phyloP scores from a whole-genome alignment of 2,329 filamentous ascomycete genomes.

The Reticulascus tulasneorum region DNA sequence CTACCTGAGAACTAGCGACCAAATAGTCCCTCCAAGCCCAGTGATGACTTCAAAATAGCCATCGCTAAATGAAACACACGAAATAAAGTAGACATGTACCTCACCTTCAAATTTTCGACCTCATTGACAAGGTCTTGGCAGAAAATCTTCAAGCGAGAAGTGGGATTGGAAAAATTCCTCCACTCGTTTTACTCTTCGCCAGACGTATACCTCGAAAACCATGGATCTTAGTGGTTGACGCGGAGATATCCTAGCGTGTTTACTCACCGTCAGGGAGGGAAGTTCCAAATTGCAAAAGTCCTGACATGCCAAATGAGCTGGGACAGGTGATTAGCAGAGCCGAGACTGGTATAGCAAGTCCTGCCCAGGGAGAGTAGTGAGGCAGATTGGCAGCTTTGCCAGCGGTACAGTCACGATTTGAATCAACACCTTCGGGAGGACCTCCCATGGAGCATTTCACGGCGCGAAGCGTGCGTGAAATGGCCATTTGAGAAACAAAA shows the following conservation, averaged over 20 bases:
- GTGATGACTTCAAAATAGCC: too few relatives aligned
- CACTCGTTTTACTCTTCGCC: constrained; percentile 70
- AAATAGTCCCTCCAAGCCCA: too few relatives aligned
- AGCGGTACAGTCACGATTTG: too few relatives aligned
- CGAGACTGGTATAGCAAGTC: constrained; percentile 5
- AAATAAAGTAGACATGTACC: constrained; percentile 60
- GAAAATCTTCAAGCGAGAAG: constrained; percentile 82
- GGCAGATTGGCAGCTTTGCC: constrained; percentile 8
- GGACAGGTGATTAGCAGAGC: constrained; percentile 12
- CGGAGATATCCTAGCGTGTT: constrained; percentile 82
- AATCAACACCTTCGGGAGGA: constrained; percentile 65
- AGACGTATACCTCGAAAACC: constrained; percentile 91
- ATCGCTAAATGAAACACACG: too few relatives aligned
- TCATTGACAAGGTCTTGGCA: constrained; percentile 59
- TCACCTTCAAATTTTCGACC: constrained; percentile 81
- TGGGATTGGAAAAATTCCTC: constrained; percentile 37
- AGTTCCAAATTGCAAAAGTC: constrained; percentile 10
- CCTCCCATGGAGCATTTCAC: constrained; percentile 76
- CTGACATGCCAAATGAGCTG: too few relatives aligned
- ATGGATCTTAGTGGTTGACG: constrained; percentile 65
- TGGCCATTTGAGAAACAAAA: constrained; percentile 64
- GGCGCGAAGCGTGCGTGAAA: constrained; percentile 56
- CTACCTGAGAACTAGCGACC: too few relatives aligned
- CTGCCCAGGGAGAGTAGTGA: constrained; percentile 1
- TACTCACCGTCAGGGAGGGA: constrained; percentile 13